Evolutionary conservation across 495 filamentous ascomycete species (phyloP).

Genomic region (Diplogelasinospora grovesii): DNA sequence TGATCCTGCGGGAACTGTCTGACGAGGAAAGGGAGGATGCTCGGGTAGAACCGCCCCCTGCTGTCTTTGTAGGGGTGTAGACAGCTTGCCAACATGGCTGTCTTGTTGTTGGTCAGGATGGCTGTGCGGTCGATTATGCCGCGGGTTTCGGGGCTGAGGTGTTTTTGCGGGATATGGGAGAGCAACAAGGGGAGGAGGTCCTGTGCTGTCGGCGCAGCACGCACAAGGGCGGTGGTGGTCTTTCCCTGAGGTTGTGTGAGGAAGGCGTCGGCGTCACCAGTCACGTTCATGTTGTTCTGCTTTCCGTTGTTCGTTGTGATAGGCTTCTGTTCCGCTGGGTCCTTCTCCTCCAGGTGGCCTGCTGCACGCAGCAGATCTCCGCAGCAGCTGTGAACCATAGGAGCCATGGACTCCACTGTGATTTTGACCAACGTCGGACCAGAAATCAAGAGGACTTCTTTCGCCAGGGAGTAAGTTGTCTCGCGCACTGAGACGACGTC

Average conservation of each 20-base stretch:
- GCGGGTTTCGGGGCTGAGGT: constrained; percentile 57
- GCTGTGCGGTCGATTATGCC: constrained; percentile 71
- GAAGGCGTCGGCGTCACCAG: constrained; percentile 36
- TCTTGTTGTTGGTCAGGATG: constrained; percentile 57
- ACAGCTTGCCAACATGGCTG: constrained; percentile 70
- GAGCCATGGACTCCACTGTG: constrained; percentile 49
- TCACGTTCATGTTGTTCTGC: constrained; percentile 19
- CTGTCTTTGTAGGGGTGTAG: constrained; percentile 62
- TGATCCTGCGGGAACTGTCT: constrained; percentile 51
- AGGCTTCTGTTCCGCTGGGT: constrained; percentile 1
- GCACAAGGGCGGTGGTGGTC: constrained; percentile 28
- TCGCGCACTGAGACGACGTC: constrained; percentile 50
- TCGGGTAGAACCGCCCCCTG: constrained; percentile 52
- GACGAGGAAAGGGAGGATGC: constrained; percentile 71
- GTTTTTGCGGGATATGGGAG: constrained; percentile 51
- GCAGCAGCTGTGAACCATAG: constrained; percentile 56
- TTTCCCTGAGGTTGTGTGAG: constrained; percentile 20
- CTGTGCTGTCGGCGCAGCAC: constrained; percentile 11
- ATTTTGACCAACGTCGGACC: constrained; percentile 60
- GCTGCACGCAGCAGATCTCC: constrained; percentile 51
- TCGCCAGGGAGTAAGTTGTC: constrained; percentile 51
- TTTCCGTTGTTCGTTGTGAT: constrained; percentile 16
- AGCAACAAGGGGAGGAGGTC: constrained; percentile 57
- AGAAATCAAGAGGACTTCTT: constrained; percentile 49
- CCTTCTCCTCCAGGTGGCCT: constrained; percentile 23